Conservation (phyloP, 106 monocot genomes). For the Xerophyta viscosa region DNA sequence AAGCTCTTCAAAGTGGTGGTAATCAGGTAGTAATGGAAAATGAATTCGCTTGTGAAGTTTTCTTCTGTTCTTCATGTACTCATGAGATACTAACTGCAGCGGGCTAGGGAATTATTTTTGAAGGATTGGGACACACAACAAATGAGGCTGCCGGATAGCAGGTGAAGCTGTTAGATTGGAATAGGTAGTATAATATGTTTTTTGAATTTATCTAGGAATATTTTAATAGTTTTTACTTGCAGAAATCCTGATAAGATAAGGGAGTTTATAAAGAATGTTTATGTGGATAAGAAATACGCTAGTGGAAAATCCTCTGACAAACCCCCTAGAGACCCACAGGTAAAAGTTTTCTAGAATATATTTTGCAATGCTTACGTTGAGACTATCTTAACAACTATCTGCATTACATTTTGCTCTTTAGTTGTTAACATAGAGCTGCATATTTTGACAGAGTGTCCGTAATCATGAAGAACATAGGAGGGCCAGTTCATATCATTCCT, state of each 20-base stretch:
- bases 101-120: conserved; percentile 52
- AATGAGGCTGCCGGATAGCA: conserved; percentile 60
- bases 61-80: too few species aligned
- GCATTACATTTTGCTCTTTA: neutral
- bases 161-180: too few species aligned
- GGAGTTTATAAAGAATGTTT: conserved; percentile 90
- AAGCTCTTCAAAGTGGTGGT: conserved; percentile 63
- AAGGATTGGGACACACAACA: conserved; percentile 45
- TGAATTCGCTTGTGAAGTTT: too few species aligned
- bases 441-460: conserved; percentile 24
- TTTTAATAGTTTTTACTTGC: conserved; percentile 7
- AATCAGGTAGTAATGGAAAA: conserved; percentile 40
- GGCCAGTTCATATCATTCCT: conserved; percentile 72
- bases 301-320: conserved; percentile 55
- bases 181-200: too few species aligned
- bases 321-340: conserved; percentile 81
- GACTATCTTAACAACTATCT: neutral
- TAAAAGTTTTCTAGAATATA: conserved; percentile 1
- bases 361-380: neutral
- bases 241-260: conserved; percentile 81
- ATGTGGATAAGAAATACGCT: conserved; percentile 86
- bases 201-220: too few species aligned
- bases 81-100: conserved; percentile 22
- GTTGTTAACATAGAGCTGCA: neutral
- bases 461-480: conserved; percentile 43